phyloP scores from a whole-genome alignment of 306 rosid genomes.

The Quercus parvula region DNA sequence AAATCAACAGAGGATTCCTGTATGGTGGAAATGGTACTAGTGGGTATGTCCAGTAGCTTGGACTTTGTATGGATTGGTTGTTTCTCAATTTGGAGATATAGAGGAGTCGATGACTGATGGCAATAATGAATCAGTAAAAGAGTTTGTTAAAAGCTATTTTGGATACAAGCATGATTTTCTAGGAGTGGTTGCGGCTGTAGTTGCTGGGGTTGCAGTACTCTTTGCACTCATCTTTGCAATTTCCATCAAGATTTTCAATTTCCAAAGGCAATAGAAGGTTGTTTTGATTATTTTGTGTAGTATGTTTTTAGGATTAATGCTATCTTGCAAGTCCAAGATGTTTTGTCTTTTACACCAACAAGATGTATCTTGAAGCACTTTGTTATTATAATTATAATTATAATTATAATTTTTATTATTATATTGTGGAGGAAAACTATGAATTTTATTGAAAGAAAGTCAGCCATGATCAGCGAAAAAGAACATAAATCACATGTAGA shows the following conservation, averaged over 20 bases:
- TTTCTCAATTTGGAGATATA: conserved; percentile 52
- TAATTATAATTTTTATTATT: no score
- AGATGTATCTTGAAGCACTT: not conserved
- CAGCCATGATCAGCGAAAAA: no score
- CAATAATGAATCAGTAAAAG: conserved; percentile 16
- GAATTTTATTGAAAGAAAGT: no score
- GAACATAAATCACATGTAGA: no score
- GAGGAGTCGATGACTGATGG: not conserved
- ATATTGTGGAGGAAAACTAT: no score
- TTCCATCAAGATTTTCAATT: conserved; percentile 31
- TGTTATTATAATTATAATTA: no score
- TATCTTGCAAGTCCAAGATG: not conserved
- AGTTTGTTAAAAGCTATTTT: conserved; percentile 17
- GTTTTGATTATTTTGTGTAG: not conserved
- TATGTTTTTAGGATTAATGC: not conserved
- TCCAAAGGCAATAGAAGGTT: conserved; percentile 30
- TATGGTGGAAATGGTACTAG: conserved; percentile 87
- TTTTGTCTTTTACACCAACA: not conserved
- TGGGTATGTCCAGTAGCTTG: conserved; percentile 71
- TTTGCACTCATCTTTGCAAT: conserved; percentile 41
- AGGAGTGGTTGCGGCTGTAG: conserved; percentile 27
- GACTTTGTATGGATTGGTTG: conserved; percentile 62
- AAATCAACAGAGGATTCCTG: conserved; percentile 53
- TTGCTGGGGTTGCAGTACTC: conserved; percentile 18
- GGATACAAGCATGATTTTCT: conserved; percentile 42